These are phyloP conservation scores for Macrocybe sp. DNA, from an alignment of 1,284 basidiomycete species.

Conservation along the genomic window DNA sequence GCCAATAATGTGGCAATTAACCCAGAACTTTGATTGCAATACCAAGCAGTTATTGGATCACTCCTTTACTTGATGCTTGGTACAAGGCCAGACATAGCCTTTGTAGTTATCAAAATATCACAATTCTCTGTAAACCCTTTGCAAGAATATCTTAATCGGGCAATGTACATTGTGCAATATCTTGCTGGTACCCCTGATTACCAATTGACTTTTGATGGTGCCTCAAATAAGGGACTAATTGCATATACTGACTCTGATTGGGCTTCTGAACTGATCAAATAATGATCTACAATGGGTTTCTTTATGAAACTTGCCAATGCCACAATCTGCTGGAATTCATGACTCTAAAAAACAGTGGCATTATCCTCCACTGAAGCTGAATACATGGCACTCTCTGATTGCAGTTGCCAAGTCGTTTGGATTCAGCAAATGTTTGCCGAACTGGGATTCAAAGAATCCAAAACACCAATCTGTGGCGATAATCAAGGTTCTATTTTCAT, in stretches of 20 bases:
- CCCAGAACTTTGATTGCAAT: conserved; percentile 9
- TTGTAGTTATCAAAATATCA: conserved; percentile 16
- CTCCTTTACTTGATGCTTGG: conserved; percentile 26
- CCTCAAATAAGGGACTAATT: conserved; percentile 9
- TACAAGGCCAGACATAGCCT: conserved; percentile 28
- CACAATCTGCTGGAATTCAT: conserved; percentile 20
- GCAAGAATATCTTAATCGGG: conserved; percentile 16
- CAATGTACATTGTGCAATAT: conserved; percentile 20
- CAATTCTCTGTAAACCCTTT: conserved; percentile 18
- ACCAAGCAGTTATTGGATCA: conserved; percentile 23
- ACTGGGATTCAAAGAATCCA: conserved; percentile 10
- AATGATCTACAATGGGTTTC: conserved; percentile 18
- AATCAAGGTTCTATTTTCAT: conserved; percentile 32
- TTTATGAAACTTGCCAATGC: conserved; percentile 16
- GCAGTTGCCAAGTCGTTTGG: conserved; percentile 19
- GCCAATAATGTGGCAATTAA: background rate
- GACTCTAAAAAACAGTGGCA: conserved; percentile 20
- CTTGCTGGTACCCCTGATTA: conserved; percentile 17
- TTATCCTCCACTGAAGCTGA: conserved; percentile 28
- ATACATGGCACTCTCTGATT: conserved; percentile 25
- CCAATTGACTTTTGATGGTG: conserved; percentile 17
- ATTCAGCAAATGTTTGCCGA: conserved; percentile 17
- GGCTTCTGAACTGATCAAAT: conserved; percentile 12
- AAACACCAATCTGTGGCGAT: conserved; percentile 22
- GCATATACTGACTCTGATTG: conserved; percentile 26